Evolutionary conservation across 1,284 basidiomycete genomes (phyloP), one percentile per base, ranked within the genome.

Genomic region (Boletus albobrunnescens): DNA sequence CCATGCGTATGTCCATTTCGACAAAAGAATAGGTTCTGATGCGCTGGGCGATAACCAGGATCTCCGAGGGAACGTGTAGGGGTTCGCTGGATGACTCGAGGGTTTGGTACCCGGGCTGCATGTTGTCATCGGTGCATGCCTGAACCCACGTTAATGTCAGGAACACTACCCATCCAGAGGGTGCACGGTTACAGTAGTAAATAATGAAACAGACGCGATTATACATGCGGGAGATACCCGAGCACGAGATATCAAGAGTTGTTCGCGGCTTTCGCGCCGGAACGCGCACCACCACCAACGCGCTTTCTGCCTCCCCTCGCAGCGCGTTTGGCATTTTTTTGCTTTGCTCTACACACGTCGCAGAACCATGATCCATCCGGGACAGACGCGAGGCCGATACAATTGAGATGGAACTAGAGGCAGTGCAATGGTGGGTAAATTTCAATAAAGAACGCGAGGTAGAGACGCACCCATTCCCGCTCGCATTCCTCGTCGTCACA

Each of bases 401-500:
- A 95, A 4, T 71, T 72, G 40, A 94, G 73, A 67, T 95, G 92
- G 76, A 92, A 95, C 91, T 94, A 62, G 35, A 40, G 10, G 30
- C 40, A 56, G 27, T 38, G 32, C 53, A 49, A 24, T 45, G 33
- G 54, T 31, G 50, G 36, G 14, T 46, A 16, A 36, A 12, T 44
- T 46, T 49, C 24, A 20, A 35, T 20, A 49, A 32, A 41, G 19
- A 22, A 50, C 9, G 44, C 54, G 36, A 43, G 11, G 16, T 30
- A 48, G 39, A 37, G 44, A 50, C 90, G 65, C 60, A 95, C 93
- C 95, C 95, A 98, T 85, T 98, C 94, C 47, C 78, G 76, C 61
- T 87, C 83, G 69, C 95, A 98, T 38, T 80, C 79, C n/a, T 77
- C 74, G 57, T 87, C 88, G 68, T 99, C 95, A 66, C 95, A 99